Percentiles rank a stretch among this genome's conserved stretches.
Conservation (phyloP, 176 grass and related monocot species). For the Ananas comosus region DNA sequence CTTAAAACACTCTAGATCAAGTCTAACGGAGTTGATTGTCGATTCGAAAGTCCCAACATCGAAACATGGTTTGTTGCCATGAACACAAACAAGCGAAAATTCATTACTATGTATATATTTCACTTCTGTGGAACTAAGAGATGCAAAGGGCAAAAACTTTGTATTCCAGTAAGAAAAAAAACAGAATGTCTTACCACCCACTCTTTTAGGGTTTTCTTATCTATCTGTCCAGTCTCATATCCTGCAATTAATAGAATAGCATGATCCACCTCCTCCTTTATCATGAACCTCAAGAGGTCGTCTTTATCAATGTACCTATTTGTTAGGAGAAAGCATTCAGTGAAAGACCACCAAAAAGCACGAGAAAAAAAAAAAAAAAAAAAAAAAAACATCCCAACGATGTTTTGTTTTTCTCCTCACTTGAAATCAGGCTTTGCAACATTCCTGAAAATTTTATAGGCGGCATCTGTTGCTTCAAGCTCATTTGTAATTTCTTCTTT, state of each 20-base stretch:
- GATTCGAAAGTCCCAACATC: no score
- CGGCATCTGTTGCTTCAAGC: conserved; percentile 55
- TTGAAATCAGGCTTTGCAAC: conserved; percentile 41
- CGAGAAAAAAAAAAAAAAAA: neutral
- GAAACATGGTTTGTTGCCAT: no score
- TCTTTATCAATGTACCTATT: conserved; percentile 72
- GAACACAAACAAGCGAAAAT: no score
- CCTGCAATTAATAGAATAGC: conserved; percentile 75
- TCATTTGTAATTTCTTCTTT: conserved; percentile 54
- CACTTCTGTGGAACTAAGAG: no score
- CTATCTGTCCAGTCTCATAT: conserved; percentile 54
- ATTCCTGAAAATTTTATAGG: conserved; percentile 78
- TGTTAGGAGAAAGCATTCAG: neutral
- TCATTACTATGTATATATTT: no score
- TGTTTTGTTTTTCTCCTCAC: conserved; percentile 26
- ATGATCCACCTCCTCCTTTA: conserved; percentile 49
- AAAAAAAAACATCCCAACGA: neutral
- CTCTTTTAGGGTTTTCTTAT: conserved; percentile 63
- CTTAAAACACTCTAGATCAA: no score
- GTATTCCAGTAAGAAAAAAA: no score
- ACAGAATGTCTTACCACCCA: conserved; percentile 77
- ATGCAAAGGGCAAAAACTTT: no score
- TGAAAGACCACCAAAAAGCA: neutral
- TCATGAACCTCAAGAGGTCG: conserved; percentile 75
- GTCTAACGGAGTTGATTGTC: no score